Evolutionary conservation across 257 asterid genomes (phyloP).

Genomic region (Schizonepeta tenuifolia): DNA sequence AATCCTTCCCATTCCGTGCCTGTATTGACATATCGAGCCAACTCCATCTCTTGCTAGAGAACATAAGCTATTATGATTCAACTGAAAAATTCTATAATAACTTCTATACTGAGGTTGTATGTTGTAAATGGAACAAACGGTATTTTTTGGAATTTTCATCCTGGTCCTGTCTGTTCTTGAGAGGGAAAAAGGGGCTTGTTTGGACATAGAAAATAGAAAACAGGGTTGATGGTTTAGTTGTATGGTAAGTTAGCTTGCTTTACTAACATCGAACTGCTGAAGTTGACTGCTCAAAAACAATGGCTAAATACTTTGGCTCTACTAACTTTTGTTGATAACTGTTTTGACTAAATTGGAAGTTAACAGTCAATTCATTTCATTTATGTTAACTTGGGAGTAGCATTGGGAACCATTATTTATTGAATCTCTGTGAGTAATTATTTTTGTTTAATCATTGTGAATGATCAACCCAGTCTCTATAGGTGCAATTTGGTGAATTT

Average conservation of each 20-base stretch:
- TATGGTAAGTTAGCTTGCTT: not conserved
- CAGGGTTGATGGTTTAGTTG: not conserved
- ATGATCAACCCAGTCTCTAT: constrained; percentile 11
- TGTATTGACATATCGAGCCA: not conserved
- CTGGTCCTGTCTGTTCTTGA: not conserved
- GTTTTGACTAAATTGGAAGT: not conserved
- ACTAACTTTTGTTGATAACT: not conserved
- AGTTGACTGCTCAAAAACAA: not conserved
- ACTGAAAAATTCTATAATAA: not conserved
- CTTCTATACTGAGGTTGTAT: not conserved
- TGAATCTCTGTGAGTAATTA: constrained; percentile 15
- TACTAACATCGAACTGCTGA: not conserved
- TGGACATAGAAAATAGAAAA: not conserved
- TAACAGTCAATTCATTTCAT: not conserved
- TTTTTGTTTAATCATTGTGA: not conserved
- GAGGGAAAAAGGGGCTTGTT: not conserved
- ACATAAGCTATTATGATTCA: not conserved
- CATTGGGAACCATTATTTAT: not conserved
- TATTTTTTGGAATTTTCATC: not conserved
- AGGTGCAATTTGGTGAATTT: constrained; percentile 23
- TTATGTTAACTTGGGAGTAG: constrained; percentile 5
- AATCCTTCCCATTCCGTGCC: not conserved
- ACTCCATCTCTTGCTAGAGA: not conserved
- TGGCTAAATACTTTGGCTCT: not conserved
- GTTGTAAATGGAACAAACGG: not conserved